phyloP scores from a whole-genome alignment of 257 asterid genomes.

The Eustoma russellianum region DNA sequence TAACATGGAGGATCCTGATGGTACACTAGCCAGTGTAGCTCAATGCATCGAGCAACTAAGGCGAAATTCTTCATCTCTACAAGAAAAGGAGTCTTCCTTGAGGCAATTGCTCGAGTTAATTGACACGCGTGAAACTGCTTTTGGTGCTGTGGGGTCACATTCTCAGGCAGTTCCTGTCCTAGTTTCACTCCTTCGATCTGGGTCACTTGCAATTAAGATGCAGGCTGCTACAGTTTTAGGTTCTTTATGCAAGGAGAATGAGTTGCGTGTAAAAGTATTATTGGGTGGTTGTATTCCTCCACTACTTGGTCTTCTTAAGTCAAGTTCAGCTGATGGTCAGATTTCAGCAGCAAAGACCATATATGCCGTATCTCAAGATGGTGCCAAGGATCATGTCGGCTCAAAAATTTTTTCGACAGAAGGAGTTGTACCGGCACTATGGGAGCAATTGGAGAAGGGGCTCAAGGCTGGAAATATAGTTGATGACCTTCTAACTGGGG shows the following conservation, averaged over 20 bases:
- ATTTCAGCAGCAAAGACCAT: slow-evolving; percentile 94
- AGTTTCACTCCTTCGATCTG: slow-evolving; percentile 94
- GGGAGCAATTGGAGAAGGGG: slow-evolving; percentile 88
- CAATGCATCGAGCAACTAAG: slow-evolving; percentile 93
- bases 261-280: slow-evolving; percentile 80
- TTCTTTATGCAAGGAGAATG: slow-evolving; percentile 93
- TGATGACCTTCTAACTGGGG: slow-evolving; percentile 82
- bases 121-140: slow-evolving; percentile 77
- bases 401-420: slow-evolving; percentile 96
- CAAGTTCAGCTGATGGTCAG: slow-evolving; percentile 85
- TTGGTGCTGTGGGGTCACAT: slow-evolving; percentile 96
- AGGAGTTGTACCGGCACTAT: slow-evolving; percentile 92
- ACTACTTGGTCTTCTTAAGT: slow-evolving; percentile 90
- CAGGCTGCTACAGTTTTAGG: slow-evolving; percentile 88
- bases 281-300: slow-evolving; percentile 99
- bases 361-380: slow-evolving; percentile 94
- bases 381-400: slow-evolving; percentile 90
- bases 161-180: slow-evolving; percentile 99
- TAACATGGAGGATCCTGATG: slow-evolving; percentile 97
- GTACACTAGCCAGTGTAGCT: slow-evolving; percentile 96
- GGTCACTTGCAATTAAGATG: slow-evolving; percentile 80
- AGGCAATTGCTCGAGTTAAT: slow-evolving; percentile 75
- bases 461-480: slow-evolving; percentile 80
- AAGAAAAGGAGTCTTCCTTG: slow-evolving; percentile 72
- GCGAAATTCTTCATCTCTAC: slow-evolving; percentile 72